Evolutionary conservation across 345 rosid genomes (phyloP).

Genomic region (Melastoma malabathricum): DNA sequence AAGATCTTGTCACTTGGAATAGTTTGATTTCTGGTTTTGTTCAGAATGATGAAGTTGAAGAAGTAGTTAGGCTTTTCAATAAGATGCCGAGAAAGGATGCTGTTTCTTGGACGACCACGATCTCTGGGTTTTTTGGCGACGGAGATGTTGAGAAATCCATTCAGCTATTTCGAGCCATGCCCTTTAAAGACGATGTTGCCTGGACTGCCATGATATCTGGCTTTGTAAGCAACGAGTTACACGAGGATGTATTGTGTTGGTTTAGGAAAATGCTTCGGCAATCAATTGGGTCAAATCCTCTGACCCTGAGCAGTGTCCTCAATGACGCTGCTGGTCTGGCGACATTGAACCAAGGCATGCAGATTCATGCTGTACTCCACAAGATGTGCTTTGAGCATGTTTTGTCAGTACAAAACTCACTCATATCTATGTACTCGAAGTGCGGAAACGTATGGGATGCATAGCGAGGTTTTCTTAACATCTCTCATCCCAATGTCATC

Average conservation of each 20-base stretch:
- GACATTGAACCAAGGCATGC: slow-evolving; percentile 38
- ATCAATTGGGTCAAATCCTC: slow-evolving; percentile 33
- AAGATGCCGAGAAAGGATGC: slow-evolving; percentile 53
- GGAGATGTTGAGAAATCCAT: slow-evolving; percentile 33
- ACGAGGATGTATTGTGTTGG: slow-evolving; percentile 43
- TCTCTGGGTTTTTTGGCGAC: slow-evolving; percentile 33
- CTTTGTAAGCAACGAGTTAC: slow-evolving; percentile 39
- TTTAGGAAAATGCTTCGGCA: slow-evolving; percentile 40
- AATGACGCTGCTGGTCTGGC: slow-evolving; percentile 67
- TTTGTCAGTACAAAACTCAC: slow-evolving; percentile 47
- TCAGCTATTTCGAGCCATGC: slow-evolving; percentile 55
- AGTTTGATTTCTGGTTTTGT: slow-evolving; percentile 50
- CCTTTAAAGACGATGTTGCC: slow-evolving; percentile 48
- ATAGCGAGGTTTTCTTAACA: slow-evolving; percentile 27
- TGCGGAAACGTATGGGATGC: slow-evolving; percentile 62
- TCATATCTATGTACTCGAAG: slow-evolving; percentile 62
- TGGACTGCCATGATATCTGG: slow-evolving; percentile 76
- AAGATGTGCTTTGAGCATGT: slow-evolving; percentile 34
- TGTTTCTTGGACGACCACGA: slow-evolving; percentile 72
- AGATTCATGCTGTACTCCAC: slow-evolving; percentile 39
- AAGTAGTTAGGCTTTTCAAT: slow-evolving; percentile 45
- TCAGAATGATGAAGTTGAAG: slow-evolving; percentile 25
- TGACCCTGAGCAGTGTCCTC: slow-evolving; percentile 50
- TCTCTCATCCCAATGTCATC: slow-evolving; percentile 35
- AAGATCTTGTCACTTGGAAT: slow-evolving; percentile 66